Evolutionary conservation across 2,329 filamentous ascomycete species (phyloP).

Genomic region (Arthroderma sp.): DNA sequence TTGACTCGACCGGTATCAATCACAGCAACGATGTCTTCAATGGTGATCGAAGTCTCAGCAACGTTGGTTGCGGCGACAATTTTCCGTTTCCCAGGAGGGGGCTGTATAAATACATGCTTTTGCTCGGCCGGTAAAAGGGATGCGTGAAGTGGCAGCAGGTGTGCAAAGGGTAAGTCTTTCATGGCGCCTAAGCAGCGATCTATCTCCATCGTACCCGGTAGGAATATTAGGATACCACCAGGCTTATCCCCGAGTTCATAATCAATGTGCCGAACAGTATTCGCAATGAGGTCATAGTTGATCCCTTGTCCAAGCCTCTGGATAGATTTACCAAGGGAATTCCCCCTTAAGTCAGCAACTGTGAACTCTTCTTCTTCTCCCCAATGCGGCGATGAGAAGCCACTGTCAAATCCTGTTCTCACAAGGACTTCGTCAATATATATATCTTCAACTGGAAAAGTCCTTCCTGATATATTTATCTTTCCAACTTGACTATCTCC

Average conservation of each 20-base stretch:
- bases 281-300: conserved; percentile 76
- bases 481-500: conserved; percentile 57
- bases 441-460: conserved; percentile 77
- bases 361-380: conserved; percentile 27
- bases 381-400: conserved; percentile 19
- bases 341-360: conserved; percentile 12
- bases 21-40: conserved; percentile 91
- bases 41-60: conserved; percentile 95
- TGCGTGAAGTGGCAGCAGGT: conserved; percentile 80
- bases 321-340: conserved; percentile 51
- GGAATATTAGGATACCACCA: conserved; percentile 87
- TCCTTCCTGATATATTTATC: conserved; percentile 78
- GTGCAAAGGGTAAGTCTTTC: conserved; percentile 49
- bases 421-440: conserved; percentile 80
- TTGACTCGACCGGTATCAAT: conserved; percentile 94
- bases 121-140: conserved; percentile 83
- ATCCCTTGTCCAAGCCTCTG: conserved; percentile 67
- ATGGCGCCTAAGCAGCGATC: conserved; percentile 62
- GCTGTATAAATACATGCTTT: conserved; percentile 63
- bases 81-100: conserved; percentile 73
- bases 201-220: conserved; percentile 87
- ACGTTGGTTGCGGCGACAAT: conserved; percentile 93
- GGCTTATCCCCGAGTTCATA: conserved; percentile 56
- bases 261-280: conserved; percentile 72
- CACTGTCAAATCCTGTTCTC: conserved; percentile 53